A percentile compares a stretch with the other conserved stretches of the same genome.
Conservation (phyloP, 495 filamentous ascomycete species). For the Xylaria acuta region DNA sequence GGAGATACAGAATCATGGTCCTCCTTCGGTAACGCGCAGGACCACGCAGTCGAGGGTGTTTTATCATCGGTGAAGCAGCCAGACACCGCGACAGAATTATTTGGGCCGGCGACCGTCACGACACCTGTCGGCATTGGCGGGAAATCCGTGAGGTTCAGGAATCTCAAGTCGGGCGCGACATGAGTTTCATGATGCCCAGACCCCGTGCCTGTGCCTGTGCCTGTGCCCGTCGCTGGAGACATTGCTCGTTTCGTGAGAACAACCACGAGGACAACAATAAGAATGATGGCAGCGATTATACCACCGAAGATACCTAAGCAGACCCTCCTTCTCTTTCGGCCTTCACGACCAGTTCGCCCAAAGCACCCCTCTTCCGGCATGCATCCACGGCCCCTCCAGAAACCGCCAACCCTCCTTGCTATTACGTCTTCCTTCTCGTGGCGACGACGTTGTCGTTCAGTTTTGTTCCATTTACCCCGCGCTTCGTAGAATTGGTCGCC, state of each 20-base stretch:
- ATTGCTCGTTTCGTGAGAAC: slow-evolving; percentile 54
- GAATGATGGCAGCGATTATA: slow-evolving; percentile 63
- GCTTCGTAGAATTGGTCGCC: slow-evolving; percentile 45
- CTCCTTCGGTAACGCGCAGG: slow-evolving; percentile 80
- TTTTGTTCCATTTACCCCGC: slow-evolving; percentile 41
- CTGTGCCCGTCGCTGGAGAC: not conserved
- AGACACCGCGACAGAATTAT: slow-evolving; percentile 60
- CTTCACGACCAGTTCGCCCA: slow-evolving; percentile 66
- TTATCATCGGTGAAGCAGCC: slow-evolving; percentile 63
- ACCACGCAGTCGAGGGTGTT: slow-evolving; percentile 77
- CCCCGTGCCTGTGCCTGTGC: slow-evolving; percentile 30
- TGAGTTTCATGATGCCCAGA: slow-evolving; percentile 34
- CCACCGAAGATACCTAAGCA: slow-evolving; percentile 60
- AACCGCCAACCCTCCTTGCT: slow-evolving; percentile 59
- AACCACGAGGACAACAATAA: slow-evolving; percentile 66
- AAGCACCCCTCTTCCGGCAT: slow-evolving; percentile 66
- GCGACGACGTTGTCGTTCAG: slow-evolving; percentile 58
- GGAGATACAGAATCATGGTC: slow-evolving; percentile 65
- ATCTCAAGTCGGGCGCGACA: slow-evolving; percentile 13
- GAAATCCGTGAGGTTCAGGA: slow-evolving; percentile 80
- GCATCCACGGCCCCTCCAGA: slow-evolving; percentile 67
- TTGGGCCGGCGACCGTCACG: slow-evolving; percentile 72
- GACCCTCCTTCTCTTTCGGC: slow-evolving; percentile 66
- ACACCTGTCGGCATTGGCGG: slow-evolving; percentile 86
- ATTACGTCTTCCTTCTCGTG: slow-evolving; percentile 69